Conservation (phyloP, 345 rosid genomes). For the Trapa bicornis region DNA sequence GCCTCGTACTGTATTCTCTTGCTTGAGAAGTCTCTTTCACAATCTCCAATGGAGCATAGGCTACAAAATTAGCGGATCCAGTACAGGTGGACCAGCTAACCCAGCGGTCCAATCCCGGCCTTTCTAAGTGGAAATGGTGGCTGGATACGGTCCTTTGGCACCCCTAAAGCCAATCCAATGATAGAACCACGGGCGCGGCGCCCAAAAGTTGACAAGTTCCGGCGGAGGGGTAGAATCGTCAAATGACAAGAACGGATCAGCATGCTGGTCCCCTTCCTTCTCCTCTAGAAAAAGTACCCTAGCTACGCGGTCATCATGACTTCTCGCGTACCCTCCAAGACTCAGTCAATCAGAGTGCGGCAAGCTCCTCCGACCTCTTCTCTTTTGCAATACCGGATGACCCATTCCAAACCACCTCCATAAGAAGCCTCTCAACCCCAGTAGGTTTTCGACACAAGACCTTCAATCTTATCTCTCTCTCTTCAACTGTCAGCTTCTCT, state of each 20-base stretch:
- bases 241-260: background rate
- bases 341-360: background rate
- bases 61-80: no score
- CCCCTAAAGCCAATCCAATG: no score
- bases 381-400: constrained; percentile 1
- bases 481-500: background rate
- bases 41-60: no score
- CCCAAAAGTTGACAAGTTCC: background rate
- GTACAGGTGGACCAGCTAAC: no score
- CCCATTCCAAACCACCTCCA: constrained; percentile 12
- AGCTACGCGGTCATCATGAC: background rate
- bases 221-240: background rate
- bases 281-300: background rate
- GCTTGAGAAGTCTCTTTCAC: no score
- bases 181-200: background rate
- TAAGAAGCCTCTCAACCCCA: constrained; percentile 1
- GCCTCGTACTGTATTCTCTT: no score
- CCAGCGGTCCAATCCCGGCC: no score
- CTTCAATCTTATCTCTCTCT: background rate
- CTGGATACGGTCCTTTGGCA: no score
- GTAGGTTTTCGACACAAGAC: constrained; percentile 5
- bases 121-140: no score
- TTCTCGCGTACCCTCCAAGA: background rate
- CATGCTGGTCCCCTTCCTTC: no score
- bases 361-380: background rate